Conservation (phyloP, 1,139 yeast genomes). For the Pichia kudriavzevii region DNA sequence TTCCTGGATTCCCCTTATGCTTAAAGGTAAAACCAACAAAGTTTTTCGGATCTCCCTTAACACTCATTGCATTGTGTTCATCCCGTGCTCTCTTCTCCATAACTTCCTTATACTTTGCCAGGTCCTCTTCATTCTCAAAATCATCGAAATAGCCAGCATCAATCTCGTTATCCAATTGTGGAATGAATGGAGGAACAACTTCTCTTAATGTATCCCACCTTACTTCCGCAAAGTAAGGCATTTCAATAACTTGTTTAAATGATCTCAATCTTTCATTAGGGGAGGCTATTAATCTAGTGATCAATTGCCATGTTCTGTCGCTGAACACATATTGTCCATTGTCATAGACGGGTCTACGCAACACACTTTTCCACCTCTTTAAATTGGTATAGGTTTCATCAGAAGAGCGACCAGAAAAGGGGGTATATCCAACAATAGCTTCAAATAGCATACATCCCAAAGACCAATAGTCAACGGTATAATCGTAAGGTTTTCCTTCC, state of each 20-base stretch:
- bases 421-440: constrained; percentile 91
- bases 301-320: constrained; percentile 93
- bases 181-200: constrained; percentile 87
- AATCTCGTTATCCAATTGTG: constrained; percentile 91
- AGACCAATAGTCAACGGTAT: constrained; percentile 98
- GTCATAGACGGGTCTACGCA: constrained; percentile 85
- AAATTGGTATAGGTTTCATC: constrained; percentile 93
- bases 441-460: constrained; percentile 92
- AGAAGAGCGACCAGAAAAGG: constrained; percentile 87
- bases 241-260: constrained; percentile 72
- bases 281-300: constrained; percentile 69
- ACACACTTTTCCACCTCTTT: constrained; percentile 85
- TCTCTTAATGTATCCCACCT: constrained; percentile 59
- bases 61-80: constrained; percentile 61
- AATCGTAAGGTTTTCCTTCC: constrained; percentile 89
- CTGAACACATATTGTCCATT: constrained; percentile 90
- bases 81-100: constrained; percentile 32
- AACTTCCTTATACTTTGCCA: constrained; percentile 97
- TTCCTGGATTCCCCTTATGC: constrained; percentile 66
- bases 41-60: constrained; percentile 50
- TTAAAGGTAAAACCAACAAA: constrained; percentile 96
- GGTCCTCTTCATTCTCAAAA: constrained; percentile 90
- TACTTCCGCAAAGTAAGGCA: constrained; percentile 77
- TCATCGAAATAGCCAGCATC: constrained; percentile 99
- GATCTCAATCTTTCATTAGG: constrained; percentile 69